These are phyloP conservation scores for Dalbergia cochinchinensis DNA, from an alignment of 306 rosid genomes.

Conservation along the genomic window DNA sequence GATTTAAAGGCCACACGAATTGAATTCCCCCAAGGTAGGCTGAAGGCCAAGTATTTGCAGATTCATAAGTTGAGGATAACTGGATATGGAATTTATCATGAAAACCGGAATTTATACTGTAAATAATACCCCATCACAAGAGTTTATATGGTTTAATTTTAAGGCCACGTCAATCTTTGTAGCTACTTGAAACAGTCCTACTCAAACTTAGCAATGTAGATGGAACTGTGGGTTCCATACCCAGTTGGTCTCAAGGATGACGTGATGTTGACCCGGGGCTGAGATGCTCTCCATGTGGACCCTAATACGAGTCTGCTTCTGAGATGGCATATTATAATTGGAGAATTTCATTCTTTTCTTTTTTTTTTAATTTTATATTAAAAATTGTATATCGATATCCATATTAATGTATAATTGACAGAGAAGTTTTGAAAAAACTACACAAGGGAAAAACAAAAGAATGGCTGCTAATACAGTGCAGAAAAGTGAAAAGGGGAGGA, in stretches of 20 bases:
- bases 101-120: constrained; percentile 17
- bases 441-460: no score
- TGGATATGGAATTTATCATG: constrained; percentile 25
- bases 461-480: no score
- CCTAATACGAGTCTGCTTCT: constrained; percentile 19
- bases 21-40: not conserved
- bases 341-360: not conserved
- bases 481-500: no score
- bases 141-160: constrained; percentile 47
- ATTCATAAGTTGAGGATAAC: constrained; percentile 40
- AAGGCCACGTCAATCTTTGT: constrained; percentile 42
- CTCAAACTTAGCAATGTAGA: constrained; percentile 44
- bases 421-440: no score
- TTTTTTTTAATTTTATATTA: not conserved
- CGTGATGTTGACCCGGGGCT: constrained; percentile 44
- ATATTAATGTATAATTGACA: no score
- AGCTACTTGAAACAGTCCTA: constrained; percentile 23
- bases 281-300: constrained; percentile 33
- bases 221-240: constrained; percentile 48
- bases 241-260: constrained; percentile 44
- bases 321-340: constrained; percentile 23
- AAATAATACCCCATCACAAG: constrained; percentile 46
- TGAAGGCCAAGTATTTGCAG: constrained; percentile 50
- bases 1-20: constrained; percentile 46
- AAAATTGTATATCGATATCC: no score